Evolutionary conservation across 1,284 basidiomycete genomes (phyloP).

Genomic region (Ustilago bromivora): DNA sequence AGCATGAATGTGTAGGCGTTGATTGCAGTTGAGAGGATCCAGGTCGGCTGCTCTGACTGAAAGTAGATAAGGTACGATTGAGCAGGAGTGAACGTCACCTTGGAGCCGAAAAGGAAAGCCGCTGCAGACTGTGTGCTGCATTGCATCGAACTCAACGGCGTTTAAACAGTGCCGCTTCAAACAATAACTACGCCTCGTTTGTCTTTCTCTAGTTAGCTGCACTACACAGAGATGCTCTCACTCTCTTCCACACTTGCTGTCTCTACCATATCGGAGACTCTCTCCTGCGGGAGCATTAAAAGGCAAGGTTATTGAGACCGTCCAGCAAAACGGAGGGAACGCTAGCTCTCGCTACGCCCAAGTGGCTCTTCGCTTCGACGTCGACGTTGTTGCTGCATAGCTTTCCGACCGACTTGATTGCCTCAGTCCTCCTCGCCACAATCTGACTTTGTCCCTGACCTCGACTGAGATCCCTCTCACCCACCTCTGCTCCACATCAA

Average conservation of each 20-base stretch:
- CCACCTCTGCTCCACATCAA: background rate
- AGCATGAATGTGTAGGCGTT: background rate
- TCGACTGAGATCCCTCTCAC: background rate
- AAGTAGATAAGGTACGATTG: background rate
- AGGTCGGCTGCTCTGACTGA: background rate
- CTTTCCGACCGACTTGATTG: background rate
- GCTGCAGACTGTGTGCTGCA: conserved; percentile 1
- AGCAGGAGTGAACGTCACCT: background rate
- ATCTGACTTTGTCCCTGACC: background rate
- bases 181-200: background rate
- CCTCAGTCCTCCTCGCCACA: background rate
- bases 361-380: background rate
- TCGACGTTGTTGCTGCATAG: background rate
- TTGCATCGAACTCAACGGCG: background rate
- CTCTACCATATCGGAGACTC: background rate
- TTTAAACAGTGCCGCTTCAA: background rate
- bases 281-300: too few species aligned
- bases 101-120: background rate
- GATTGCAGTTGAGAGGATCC: background rate
- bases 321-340: background rate
- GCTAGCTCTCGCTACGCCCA: background rate
- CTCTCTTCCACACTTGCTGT: background rate
- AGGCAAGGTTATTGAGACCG: background rate
- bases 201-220: background rate
- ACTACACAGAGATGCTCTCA: background rate